Conservation (phyloP, 23 red algal species). For the Pyropia haitanensis region DNA sequence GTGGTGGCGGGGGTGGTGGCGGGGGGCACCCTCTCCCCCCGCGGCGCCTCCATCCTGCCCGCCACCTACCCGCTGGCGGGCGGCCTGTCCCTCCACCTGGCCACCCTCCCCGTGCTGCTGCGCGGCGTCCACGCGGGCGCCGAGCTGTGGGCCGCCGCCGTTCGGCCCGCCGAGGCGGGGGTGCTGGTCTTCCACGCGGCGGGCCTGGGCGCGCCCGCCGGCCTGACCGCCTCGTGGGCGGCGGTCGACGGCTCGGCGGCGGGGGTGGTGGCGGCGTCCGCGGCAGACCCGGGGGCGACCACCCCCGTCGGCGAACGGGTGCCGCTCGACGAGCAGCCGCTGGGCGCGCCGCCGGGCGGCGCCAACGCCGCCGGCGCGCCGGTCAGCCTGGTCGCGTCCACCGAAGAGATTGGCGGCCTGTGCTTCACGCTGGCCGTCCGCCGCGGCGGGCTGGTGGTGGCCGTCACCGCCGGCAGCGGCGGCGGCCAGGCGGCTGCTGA, state of each 20-base stretch:
- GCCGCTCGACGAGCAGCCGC: slow-evolving; percentile 3
- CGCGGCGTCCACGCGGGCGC: slow-evolving; percentile 1
- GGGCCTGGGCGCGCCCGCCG: neutral
- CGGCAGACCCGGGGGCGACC: neutral
- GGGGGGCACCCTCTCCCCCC: neutral
- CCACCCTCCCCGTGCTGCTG: neutral
- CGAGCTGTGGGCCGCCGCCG: neutral
- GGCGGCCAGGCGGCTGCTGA: neutral
- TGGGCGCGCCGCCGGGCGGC: neutral
- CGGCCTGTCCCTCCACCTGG: neutral
- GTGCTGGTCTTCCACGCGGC: neutral
- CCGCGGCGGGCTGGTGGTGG: too few relatives aligned
- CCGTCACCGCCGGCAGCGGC: too few relatives aligned
- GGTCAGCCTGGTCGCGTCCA: slow-evolving; percentile 15
- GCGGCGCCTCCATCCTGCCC: neutral
- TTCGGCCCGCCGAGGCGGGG: neutral
- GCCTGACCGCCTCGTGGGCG: neutral
- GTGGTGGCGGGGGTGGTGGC: slow-evolving; percentile 1
- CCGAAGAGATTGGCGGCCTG: slow-evolving; percentile 28
- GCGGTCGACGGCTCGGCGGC: neutral
- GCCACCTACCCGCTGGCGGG: neutral
- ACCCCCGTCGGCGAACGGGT: neutral
- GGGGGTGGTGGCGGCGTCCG: neutral
- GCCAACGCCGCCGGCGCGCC: neutral
- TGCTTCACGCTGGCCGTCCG: slow-evolving; percentile 47